A percentile compares a stretch with the other conserved stretches of the same genome.
Evolutionary conservation across 345 rosid species (phyloP).

Genomic region (Firmiana major): DNA sequence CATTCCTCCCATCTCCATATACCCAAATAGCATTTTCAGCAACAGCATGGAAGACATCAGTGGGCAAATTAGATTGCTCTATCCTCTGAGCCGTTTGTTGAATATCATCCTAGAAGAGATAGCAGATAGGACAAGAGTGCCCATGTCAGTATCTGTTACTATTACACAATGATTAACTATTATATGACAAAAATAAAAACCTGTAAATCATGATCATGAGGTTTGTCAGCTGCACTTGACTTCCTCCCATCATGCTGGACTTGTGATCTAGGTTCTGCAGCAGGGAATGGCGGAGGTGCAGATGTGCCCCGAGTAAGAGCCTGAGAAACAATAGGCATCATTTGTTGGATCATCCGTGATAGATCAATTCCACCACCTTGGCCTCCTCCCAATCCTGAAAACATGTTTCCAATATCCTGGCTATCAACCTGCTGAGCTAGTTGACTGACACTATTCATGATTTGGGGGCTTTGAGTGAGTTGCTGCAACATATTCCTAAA

Average conservation of each 20-base stretch:
- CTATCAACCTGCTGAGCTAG: constrained; percentile 86
- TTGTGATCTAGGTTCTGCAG: constrained; percentile 27
- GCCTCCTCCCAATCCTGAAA: constrained; percentile 55
- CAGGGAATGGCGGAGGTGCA: constrained; percentile 28
- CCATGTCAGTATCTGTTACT: neutral
- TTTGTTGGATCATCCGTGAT: constrained; percentile 81
- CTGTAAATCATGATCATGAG: constrained; percentile 38
- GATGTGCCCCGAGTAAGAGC: constrained; percentile 51
- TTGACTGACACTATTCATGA: constrained; percentile 79
- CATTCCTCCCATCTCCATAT: constrained; percentile 24
- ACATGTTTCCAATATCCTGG: constrained; percentile 69
- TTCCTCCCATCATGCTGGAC: constrained; percentile 22
- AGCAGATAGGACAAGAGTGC: neutral
- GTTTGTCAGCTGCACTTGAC: constrained; percentile 20
- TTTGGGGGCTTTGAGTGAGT: constrained; percentile 75
- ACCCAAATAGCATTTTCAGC: constrained; percentile 49
- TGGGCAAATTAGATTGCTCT: constrained; percentile 47
- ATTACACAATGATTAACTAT: neutral
- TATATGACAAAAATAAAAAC: constrained; percentile 23
- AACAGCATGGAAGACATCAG: constrained; percentile 55
- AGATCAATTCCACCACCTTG: constrained; percentile 67
- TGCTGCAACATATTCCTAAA: constrained; percentile 84
- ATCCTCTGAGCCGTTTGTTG: constrained; percentile 50
- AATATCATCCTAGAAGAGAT: constrained; percentile 38
- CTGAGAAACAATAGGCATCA: constrained; percentile 95